Percentiles rank a stretch among this genome's conserved stretches.
These are phyloP conservation scores for Colletotrichum sp. DNA, from an alignment of 2,329 filamentous ascomycete genomes.

Conservation along the genomic window DNA sequence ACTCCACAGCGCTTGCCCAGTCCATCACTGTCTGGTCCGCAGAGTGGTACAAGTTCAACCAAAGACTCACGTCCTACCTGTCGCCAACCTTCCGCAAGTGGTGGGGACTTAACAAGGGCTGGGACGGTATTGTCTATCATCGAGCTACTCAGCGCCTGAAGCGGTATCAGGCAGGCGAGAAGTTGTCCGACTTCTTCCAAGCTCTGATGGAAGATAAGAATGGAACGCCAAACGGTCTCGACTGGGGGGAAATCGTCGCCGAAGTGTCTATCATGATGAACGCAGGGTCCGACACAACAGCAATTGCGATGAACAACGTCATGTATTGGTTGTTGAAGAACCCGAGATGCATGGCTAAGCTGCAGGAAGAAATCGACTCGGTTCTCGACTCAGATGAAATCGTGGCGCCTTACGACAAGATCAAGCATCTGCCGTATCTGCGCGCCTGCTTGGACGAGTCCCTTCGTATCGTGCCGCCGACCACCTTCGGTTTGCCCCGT, in stretches of 20 bases:
- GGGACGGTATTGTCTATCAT: conserved; percentile 38
- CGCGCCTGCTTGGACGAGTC: conserved; percentile 57
- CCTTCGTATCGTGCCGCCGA: conserved; percentile 49
- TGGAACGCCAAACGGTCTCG: conserved; percentile 45
- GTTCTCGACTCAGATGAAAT: conserved; percentile 46
- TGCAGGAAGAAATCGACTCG: conserved; percentile 46
- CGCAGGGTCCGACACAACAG: conserved; percentile 56
- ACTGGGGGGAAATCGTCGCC: conserved; percentile 64
- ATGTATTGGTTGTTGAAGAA: conserved; percentile 57
- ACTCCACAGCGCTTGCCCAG: conserved; percentile 55
- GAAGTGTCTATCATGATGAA: conserved; percentile 59
- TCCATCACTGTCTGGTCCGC: conserved; percentile 55
- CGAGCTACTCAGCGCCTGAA: conserved; percentile 20
- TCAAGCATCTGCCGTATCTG: conserved; percentile 57
- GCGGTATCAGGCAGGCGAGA: conserved; percentile 55
- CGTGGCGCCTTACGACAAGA: conserved; percentile 53
- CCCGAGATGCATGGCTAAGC: conserved; percentile 41
- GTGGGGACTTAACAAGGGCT: conserved; percentile 37
- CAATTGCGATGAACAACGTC: conserved; percentile 54
- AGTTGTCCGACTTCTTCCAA: conserved; percentile 63
- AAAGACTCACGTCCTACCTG: conserved; percentile 29
- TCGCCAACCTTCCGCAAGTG: background rate
- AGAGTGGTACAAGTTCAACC: conserved; percentile 52
- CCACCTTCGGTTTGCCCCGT: conserved; percentile 45
- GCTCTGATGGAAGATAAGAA: conserved; percentile 55